phyloP scores from a whole-genome alignment of 2,329 filamentous ascomycete genomes.

The Colletotrichum sp. region DNA sequence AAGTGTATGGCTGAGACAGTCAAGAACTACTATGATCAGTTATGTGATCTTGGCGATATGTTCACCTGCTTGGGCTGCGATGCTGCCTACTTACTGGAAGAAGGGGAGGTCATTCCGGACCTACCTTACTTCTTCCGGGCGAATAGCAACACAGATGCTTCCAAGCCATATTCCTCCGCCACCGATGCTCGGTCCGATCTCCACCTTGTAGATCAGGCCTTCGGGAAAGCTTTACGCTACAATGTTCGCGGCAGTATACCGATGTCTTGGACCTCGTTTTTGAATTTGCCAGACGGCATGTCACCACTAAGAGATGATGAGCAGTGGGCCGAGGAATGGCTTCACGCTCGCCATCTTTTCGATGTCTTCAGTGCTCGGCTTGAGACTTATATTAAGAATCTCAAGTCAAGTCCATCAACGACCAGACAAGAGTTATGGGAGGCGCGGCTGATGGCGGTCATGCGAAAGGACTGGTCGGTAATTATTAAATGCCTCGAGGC shows the following conservation, averaged over 20 bases:
- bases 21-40: neutral
- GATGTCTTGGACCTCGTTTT: neutral
- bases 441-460: neutral
- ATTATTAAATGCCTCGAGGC: neutral
- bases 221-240: neutral
- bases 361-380: neutral
- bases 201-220: neutral
- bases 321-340: neutral
- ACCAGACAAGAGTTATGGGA: neutral
- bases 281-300: neutral
- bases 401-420: neutral
- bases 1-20: neutral
- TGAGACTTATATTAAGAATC: neutral
- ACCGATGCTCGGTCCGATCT: neutral
- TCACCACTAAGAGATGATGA: neutral
- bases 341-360: neutral
- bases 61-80: conserved; percentile 23
- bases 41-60: conserved; percentile 25
- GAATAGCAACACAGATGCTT: neutral
- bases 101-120: neutral
- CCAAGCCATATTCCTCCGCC: neutral
- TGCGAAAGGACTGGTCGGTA: neutral
- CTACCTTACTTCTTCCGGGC: neutral
- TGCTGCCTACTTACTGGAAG: conserved; percentile 25
- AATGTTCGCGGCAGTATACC: neutral